Evolutionary conservation across 257 asterid genomes (phyloP).

Genomic region (Mentha longifolia): DNA sequence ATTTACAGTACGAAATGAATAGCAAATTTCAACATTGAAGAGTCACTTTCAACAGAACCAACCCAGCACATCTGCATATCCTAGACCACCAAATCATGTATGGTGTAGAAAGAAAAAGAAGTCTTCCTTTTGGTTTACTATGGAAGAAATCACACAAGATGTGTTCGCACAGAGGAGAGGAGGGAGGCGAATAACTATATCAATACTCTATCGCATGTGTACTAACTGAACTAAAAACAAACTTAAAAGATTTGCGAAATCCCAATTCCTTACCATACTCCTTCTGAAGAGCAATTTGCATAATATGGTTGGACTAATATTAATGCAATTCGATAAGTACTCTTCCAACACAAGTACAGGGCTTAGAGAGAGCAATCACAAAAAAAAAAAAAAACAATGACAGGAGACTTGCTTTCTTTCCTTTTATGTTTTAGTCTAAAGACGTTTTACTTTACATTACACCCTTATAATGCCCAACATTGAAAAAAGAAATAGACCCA

Average conservation of each 20-base stretch:
- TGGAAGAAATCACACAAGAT: neutral
- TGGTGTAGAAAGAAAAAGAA: neutral
- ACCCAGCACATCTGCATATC: neutral
- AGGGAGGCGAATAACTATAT: conserved; percentile 9
- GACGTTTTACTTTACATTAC: neutral
- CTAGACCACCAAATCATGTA: conserved; percentile 8
- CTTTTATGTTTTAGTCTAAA: conserved; percentile 5
- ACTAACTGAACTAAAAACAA: neutral
- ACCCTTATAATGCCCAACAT: neutral
- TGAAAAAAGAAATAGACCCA: neutral
- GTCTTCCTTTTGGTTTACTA: neutral
- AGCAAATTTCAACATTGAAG: conserved; percentile 11
- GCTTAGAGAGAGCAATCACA: neutral
- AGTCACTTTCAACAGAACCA: neutral
- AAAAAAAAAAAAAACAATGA: neutral
- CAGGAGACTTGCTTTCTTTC: neutral
- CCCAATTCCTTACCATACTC: neutral
- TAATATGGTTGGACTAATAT: conserved; percentile 4
- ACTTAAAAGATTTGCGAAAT: neutral
- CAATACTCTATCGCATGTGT: conserved; percentile 5
- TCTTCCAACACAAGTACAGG: neutral
- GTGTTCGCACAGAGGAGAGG: conserved; percentile 5
- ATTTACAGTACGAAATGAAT: conserved; percentile 15
- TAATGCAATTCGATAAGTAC: neutral
- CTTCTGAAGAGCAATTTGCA: neutral